Base-by-base conservation (phyloP, 2,329 filamentous ascomycete species). In the Cordyceps pruinosa region DNA sequence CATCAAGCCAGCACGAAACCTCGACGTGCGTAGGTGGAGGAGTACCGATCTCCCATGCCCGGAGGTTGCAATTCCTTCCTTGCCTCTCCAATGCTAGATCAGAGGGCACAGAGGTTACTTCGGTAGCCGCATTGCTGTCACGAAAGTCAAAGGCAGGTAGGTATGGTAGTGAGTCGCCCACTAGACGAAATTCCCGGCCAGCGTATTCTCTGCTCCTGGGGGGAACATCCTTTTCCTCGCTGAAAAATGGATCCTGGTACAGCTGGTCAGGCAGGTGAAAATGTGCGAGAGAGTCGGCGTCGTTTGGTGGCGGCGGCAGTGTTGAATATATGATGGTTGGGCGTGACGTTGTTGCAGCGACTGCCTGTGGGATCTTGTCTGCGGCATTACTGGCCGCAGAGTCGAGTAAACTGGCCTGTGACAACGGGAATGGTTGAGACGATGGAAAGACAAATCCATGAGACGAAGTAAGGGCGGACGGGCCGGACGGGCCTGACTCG, bases 231-330 rank as follows among this genome's bases (percentile, higher is more conserved):
- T 78, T 79, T 60, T 95, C 90, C 28, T 89, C 79, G 63, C 91
- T 89, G 68, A 96, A 97, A 66, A 87, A 92, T 0, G 92, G 86
- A 66, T 91, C 86, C 69, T 91, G 89, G 61, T 96, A 95, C 49
- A 97, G 80, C 15, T 88, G 80, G 58, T 86, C 77, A 0, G 88
- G 87, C 9, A 85, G 42, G 15, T 59, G 39, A 32, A 66, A 45
- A 1, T 67, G 66, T 9, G 62, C 62, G 50, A 71, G 55, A 1
- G 65, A 61, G 5, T 59, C 34, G 10, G 56, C 46, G 15, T 70
- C 62, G 10, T 41, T 45, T 9, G 62, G 62, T 10, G 69, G 66
- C 0, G 72, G 70, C 19, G 67, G 66, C 0, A 62, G 61, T 4
- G 56, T 47, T 10, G 66, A 64, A 49, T 66, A 68, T 25, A 58